phyloP scores from a whole-genome alignment of 2,329 filamentous ascomycete species.

The Polychaeton citri region DNA sequence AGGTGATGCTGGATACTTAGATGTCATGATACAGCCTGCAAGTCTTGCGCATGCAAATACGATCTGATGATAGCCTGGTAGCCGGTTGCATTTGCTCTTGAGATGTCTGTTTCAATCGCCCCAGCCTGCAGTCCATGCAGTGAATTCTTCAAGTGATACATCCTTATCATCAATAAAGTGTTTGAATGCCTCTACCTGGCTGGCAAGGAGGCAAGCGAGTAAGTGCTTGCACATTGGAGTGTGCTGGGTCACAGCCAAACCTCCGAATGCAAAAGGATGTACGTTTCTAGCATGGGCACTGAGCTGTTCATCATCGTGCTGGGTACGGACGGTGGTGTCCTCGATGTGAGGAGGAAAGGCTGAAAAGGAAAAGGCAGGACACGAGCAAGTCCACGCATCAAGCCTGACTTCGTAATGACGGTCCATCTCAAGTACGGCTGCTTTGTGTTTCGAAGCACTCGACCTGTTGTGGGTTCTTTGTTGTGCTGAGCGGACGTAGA shows the following conservation, averaged over 20 bases:
- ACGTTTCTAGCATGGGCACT: neutral
- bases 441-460: conserved; percentile 39
- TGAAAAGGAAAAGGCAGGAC: conserved; percentile 67
- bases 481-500: conserved; percentile 8
- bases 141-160: conserved; percentile 54
- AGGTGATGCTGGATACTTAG: no score
- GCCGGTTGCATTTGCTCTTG: no score
- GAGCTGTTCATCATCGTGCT: neutral
- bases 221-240: conserved; percentile 72
- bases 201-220: conserved; percentile 65
- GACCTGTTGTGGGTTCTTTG: conserved; percentile 41
- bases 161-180: conserved; percentile 40
- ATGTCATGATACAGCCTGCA: no score
- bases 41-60: no score
- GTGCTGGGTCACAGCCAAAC: conserved; percentile 28
- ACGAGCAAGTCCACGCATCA: conserved; percentile 75
- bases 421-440: conserved; percentile 10
- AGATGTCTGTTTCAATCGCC: no score
- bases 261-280: conserved; percentile 29
- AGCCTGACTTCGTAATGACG: conserved; percentile 64
- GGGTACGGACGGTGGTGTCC: neutral
- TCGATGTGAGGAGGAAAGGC: conserved; percentile 39
- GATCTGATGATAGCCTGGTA: no score
- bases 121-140: conserved; percentile 49
- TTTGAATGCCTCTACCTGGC: conserved; percentile 50